A percentile compares a stretch with the other conserved stretches of the same genome.
These are phyloP conservation scores for Trichopus zeylanicus DNA, from an alignment of 116 monocot genomes.

Conservation along the genomic window DNA sequence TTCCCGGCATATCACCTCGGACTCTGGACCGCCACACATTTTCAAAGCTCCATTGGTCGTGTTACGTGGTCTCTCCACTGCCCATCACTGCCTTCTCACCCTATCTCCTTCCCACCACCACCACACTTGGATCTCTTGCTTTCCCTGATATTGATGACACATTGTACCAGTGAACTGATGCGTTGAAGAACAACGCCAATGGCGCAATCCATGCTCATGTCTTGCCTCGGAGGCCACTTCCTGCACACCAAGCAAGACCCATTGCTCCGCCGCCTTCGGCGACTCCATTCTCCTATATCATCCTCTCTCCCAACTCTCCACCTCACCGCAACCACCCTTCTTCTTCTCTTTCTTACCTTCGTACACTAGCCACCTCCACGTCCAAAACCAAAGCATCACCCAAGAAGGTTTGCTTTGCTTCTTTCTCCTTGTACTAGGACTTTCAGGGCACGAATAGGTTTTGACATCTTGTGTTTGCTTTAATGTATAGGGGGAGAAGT, in stretches of 20 bases:
- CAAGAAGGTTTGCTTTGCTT: slow-evolving; percentile 25
- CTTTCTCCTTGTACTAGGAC: not conserved
- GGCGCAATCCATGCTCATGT: slow-evolving; percentile 82
- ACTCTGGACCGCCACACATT: not conserved
- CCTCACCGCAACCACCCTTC: slow-evolving; percentile 2
- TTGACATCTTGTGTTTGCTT: not conserved
- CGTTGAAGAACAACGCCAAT: slow-evolving; percentile 11
- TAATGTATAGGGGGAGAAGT: slow-evolving; percentile 27
- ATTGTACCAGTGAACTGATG: too few species aligned
- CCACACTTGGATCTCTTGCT: too few species aligned
- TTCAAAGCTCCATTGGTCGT: not conserved
- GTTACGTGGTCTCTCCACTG: slow-evolving; percentile 28
- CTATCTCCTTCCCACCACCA: slow-evolving; percentile 7
- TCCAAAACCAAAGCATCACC: slow-evolving; percentile 56
- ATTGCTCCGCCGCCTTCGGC: slow-evolving; percentile 34
- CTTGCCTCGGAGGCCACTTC: slow-evolving; percentile 34
- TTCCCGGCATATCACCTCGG: not conserved
- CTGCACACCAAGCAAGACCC: slow-evolving; percentile 21
- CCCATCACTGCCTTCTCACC: slow-evolving; percentile 18
- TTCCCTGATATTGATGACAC: too few species aligned
- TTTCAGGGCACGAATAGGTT: too few species aligned
- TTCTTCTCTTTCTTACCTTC: slow-evolving; percentile 14
- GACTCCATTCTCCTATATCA: slow-evolving; percentile 22
- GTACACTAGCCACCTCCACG: slow-evolving; percentile 62
- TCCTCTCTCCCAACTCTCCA: slow-evolving; percentile 12